Percentiles rank a stretch among this genome's conserved stretches.
Conservation (phyloP, 2,329 filamentous ascomycete genomes). For the Myriosclerotinia scirpicola region DNA sequence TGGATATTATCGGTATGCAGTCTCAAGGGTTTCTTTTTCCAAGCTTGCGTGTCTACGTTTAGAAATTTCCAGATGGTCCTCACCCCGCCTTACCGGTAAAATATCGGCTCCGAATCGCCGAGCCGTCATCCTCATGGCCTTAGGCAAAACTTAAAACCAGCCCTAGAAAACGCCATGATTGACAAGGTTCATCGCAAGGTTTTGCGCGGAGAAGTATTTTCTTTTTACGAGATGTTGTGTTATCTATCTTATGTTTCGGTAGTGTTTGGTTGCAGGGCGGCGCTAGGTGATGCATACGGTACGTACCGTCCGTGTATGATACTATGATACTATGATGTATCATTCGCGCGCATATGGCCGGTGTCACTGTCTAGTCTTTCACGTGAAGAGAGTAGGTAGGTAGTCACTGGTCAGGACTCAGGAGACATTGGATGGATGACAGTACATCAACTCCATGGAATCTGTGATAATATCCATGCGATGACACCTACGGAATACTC, state of each 20-base stretch:
- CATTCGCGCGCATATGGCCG: constrained; percentile 4
- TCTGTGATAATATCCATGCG: background rate
- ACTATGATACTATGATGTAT: no score
- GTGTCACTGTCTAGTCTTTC: background rate
- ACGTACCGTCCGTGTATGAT: background rate
- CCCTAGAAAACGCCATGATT: background rate
- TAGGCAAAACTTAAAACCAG: background rate
- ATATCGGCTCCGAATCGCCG: background rate
- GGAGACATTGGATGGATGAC: background rate
- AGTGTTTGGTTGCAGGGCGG: constrained; percentile 7
- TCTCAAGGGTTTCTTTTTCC: constrained; percentile 8
- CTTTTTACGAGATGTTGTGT: background rate
- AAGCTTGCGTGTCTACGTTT: constrained; percentile 1
- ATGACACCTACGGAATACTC: background rate
- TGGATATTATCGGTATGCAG: constrained; percentile 12
- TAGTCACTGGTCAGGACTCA: background rate
- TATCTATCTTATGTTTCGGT: background rate
- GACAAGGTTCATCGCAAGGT: background rate
- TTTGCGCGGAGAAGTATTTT: constrained; percentile 6
- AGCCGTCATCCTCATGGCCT: background rate
- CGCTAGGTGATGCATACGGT: background rate
- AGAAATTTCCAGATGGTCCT: constrained; percentile 12
- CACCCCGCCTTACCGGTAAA: constrained; percentile 16
- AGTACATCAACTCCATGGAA: background rate
- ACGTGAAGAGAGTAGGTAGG: background rate